Base-by-base conservation (phyloP, 306 rosid species). In the Citrullus amarus region DNA sequence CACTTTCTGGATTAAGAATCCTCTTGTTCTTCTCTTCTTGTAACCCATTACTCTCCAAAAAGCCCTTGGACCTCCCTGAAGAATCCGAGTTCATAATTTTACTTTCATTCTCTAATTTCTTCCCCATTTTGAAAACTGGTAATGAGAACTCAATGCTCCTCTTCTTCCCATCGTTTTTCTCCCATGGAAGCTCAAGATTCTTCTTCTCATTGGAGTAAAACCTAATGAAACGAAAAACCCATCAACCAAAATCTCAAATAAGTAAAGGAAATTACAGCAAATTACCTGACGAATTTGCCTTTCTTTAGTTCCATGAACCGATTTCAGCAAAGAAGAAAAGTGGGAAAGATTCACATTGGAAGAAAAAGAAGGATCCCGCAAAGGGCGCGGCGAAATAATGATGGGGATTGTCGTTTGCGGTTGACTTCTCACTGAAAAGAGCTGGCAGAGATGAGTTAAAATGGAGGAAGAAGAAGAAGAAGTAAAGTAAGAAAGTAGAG, bases 1-100 rank as follows among this genome's bases (percentile, higher is more conserved):
- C 96, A 84, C 98, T 90, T 51, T 93, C 92, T 25, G 98, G 98
- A 83, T 95, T 96, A 79, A 92, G 85, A 84, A 92, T 87, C 80
- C 82, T 78, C 84, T 82, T 48, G 13, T 48, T 87, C 86, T 82
- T 84, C 81, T 80, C 68, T 9, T 82, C 79, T 13, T 51, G 56
- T 4, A 8, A 8, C 82, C 84, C 86, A 38, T 87, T 77, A 9
- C 79, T 87, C 58, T 90, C 92, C 30, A 82, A 80, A 80, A 70
- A 46, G 68, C 80, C 91, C 84, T 84, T 89, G 12, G 86, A 85
- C 77, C 86, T 82, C 61, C 85, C 88, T 28, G 87, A 76, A 15
- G 87, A 76, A 15, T 83, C 76, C 4, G 86, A 60, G 22, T 43
- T 84, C 11, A 75, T 84, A 16, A 76, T 80, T 61, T 65, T 79